phyloP scores from a whole-genome alignment of 2,329 filamentous ascomycete species.

The Penicillium psychrosexuale region DNA sequence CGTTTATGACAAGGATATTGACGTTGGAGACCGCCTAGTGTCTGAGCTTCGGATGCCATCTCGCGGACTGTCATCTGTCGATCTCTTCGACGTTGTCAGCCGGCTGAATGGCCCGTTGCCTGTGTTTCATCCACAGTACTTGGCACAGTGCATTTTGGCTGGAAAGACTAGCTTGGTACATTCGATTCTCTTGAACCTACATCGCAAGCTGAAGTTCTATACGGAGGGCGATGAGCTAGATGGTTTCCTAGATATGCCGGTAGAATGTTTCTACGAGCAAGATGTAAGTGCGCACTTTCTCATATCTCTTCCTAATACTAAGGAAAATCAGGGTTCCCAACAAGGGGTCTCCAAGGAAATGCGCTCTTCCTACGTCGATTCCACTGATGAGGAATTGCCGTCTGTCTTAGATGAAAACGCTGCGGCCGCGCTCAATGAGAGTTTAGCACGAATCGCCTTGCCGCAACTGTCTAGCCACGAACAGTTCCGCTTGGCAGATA shows the following conservation, averaged over 20 bases:
- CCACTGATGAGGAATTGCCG: constrained; percentile 52
- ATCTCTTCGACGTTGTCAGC: constrained; percentile 78
- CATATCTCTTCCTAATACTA: constrained; percentile 10
- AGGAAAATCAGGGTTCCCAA: constrained; percentile 34
- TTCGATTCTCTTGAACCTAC: constrained; percentile 66
- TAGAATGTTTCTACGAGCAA: constrained; percentile 49
- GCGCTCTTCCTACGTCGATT: constrained; percentile 52
- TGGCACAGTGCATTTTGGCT: constrained; percentile 79
- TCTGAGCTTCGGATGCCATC: constrained; percentile 53
- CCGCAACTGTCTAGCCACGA: constrained; percentile 79
- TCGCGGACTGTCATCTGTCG: constrained; percentile 52
- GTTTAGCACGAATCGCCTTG: constrained; percentile 69
- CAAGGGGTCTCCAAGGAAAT: constrained; percentile 48
- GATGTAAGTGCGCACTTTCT: constrained; percentile 37
- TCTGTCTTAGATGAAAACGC: constrained; percentile 68
- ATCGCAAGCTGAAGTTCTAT: constrained; percentile 77
- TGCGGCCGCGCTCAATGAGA: constrained; percentile 69
- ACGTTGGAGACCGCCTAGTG: constrained; percentile 59
- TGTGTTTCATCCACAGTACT: constrained; percentile 86
- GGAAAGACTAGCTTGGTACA: constrained; percentile 73
- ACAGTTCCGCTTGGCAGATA: constrained; percentile 80
- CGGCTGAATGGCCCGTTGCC: constrained; percentile 83
- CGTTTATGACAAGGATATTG: constrained; percentile 73
- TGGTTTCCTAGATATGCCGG: constrained; percentile 64
- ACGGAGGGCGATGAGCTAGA: constrained; percentile 77